Base-by-base conservation (phyloP, 768 basidiomycete genomes). In the Mycena maculata region DNA sequence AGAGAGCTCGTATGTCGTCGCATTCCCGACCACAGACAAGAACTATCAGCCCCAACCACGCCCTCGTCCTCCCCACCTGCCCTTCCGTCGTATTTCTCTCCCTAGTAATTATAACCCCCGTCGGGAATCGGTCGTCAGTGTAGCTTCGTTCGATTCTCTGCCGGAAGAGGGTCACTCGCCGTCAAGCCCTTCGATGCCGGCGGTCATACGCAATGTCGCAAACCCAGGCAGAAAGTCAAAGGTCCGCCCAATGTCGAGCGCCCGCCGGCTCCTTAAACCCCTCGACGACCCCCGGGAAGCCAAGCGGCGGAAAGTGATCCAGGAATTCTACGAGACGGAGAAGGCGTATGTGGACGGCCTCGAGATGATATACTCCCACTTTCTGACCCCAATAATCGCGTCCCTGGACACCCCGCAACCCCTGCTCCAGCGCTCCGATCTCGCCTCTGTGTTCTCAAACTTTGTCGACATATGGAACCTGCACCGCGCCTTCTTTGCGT, bases 401-500 rank as follows among this genome's bases (percentile, higher is more conserved):
- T 91, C 94, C 7, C 80, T 95, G 69, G 91, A 93, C 67, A 88
- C 87, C 3, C 71, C 87, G 5, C 82, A 86, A 27, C 90, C 92
- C 3, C 77, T 95, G n/a, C 83, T 95, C 54, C 83, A 88, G 64
- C 87, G 92, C 62, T 77, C 86, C 3, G 85, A 88, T 48, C 85
- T 95, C 63, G 92, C 90, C 1, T 84, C 88, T 15, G 82, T 95
- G 38, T 96, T 96, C 77, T 92, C 91, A 68, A 95, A 95, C 76
- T 94, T 95, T 69, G 90, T 94, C 74, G 94, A 95, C 77, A 95
- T 96, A 36, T 94, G 92, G 94, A 95, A 94, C 72, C 84, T 94
- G 45, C 93, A 94, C 78, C 91, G 87, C 56, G 87, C 91, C 2
- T 91, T 94, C 78, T 88, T 89, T 63, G 80, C 85, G 8, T 85